phyloP scores from a whole-genome alignment of 2,329 filamentous ascomycete species.

The Arthroderma sp. region DNA sequence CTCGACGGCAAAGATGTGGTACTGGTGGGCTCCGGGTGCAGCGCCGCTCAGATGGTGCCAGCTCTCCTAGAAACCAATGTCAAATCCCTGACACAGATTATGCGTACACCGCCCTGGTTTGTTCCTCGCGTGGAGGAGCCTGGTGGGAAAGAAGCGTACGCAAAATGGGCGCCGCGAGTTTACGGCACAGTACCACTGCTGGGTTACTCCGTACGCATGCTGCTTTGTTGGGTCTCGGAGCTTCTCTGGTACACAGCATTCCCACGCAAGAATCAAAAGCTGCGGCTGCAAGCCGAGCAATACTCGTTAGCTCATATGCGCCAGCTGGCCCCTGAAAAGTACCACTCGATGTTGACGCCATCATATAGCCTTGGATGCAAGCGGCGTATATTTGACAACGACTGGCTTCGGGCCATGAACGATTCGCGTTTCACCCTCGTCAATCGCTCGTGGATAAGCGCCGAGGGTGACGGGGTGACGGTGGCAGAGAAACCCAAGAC shows the following conservation, averaged over 20 bases:
- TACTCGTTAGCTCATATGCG: conserved; percentile 35
- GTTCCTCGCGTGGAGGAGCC: conserved; percentile 21
- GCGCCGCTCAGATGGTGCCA: conserved; percentile 17
- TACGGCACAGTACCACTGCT: conserved; percentile 35
- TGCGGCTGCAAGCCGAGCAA: conserved; percentile 26
- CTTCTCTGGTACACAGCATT: conserved; percentile 8
- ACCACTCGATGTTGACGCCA: conserved; percentile 46
- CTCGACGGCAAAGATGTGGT: conserved; percentile 17
- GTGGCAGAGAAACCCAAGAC: too few relatives aligned
- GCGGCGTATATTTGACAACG: too few relatives aligned
- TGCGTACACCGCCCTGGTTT: conserved; percentile 45
- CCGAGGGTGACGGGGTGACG: too few relatives aligned
- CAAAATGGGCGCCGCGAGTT: conserved; percentile 37
- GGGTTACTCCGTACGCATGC: conserved; percentile 24
- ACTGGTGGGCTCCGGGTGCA: conserved; percentile 23
- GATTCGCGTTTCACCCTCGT: too few relatives aligned
- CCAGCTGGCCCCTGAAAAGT: conserved; percentile 40
- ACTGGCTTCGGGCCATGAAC: too few relatives aligned
- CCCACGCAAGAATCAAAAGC: conserved; percentile 19
- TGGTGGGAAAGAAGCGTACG: conserved; percentile 21
- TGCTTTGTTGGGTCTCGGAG: conserved; percentile 23
- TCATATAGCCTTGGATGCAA: conserved; percentile 46
- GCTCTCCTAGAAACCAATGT: conserved; percentile 25
- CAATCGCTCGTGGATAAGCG: too few relatives aligned
- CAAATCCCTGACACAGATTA: conserved; percentile 43